Evolutionary conservation across 352 stramenopile species (phyloP), one percentile per base, ranked within the genome.

Genomic region (Globisporangium apiculatum): DNA sequence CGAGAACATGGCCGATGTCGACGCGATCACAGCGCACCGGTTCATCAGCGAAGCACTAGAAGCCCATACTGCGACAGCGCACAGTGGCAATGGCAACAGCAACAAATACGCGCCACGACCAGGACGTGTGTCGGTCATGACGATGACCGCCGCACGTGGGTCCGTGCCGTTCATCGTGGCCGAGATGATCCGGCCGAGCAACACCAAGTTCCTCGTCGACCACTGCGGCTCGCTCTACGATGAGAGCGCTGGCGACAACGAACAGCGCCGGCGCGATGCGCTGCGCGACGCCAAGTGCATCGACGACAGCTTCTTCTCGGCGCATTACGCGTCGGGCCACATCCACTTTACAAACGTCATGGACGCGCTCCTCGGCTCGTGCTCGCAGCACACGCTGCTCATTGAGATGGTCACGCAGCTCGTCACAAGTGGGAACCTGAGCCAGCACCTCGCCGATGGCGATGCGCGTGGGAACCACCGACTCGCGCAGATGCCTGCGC

Each of bases 271-370:
- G 15, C 66, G 59, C n/a, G 75, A 84, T 40, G 57, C 84, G 18
- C 62, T 85, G 7, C 75, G 79, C 38, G 74, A 89, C n/a, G 57
- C 72, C 1, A 83, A 85, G 40, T 72, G 66, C 18, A 54, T 89
- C 8, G 79, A 89, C 42, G 68, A 74, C 5, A 73, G 71, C 0
- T 75, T 89, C 36, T 79, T 85, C 57, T 79, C 62, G 7, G 71
- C 76, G 6, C 54, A 87, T 1, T 89, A 86, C 48, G 69, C 77
- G 15, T 79, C 75, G 0, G 79, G 82, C 0, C 73, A 88, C 55
- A 77, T 92, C 48, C 86, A 76, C 58, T 87, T 90, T 40, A 79
- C 79, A 2, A 89, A 92, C 52, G 67, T 86, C 40, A 73, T 87
- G 64, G 79, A 92, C 54, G 73, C 82, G 15, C 58, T 92, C 17